Conservation (phyloP, 2,329 filamentous ascomycete genomes). For the Talaromyces sp. region DNA sequence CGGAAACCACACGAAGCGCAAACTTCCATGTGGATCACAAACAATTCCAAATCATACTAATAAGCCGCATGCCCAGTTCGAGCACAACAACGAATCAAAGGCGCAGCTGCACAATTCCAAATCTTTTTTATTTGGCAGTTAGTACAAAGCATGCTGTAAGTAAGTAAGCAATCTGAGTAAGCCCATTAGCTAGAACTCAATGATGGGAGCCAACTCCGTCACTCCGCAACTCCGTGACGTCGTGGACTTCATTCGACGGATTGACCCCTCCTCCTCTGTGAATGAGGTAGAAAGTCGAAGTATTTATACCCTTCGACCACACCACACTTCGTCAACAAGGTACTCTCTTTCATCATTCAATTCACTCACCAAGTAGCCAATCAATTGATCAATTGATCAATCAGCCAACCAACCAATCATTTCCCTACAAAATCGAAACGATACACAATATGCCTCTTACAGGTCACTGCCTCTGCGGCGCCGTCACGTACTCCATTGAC, state of each 20-base stretch:
- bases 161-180: background rate
- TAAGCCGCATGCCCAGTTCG: background rate
- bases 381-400: background rate
- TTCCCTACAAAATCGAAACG: background rate
- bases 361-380: background rate
- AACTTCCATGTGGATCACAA: background rate
- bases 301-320: constrained; percentile 3
- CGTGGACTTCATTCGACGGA: background rate
- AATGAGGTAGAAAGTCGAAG: background rate
- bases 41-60: constrained; percentile 5
- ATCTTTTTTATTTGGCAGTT: too few species aligned
- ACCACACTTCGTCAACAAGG: background rate
- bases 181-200: background rate
- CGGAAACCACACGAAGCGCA: too few species aligned
- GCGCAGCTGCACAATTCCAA: background rate
- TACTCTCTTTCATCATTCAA: background rate
- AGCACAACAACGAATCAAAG: background rate
- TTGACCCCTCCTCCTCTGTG: background rate
- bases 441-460: constrained; percentile 58
- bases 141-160: too few species aligned
- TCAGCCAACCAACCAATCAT: background rate
- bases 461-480: constrained; percentile 69
- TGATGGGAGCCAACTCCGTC: background rate
- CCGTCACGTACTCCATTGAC: constrained; percentile 64
- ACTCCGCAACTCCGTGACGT: background rate